phyloP scores from a whole-genome alignment of 768 basidiomycete species.

The Stropharia rugosoannulata region DNA sequence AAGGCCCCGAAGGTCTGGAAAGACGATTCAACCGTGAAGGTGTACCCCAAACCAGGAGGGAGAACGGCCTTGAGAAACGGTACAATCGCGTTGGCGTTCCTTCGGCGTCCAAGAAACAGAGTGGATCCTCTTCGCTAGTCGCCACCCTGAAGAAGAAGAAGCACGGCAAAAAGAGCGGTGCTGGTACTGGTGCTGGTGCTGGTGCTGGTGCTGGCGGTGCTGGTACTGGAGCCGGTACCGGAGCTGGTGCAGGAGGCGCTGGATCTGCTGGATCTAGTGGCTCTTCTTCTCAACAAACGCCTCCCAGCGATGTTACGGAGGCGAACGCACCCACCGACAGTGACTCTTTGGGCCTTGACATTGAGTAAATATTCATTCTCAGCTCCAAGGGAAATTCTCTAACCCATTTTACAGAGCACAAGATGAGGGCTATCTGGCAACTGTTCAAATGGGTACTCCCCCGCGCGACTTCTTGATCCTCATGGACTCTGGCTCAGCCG shows the following conservation, averaged over 20 bases:
- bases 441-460: slow-evolving; percentile 67
- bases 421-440: slow-evolving; percentile 55
- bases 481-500: slow-evolving; percentile 73
- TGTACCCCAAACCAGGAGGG: slow-evolving; percentile 13
- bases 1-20: slow-evolving; percentile 27
- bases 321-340: slow-evolving; percentile 35
- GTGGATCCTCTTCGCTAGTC: not conserved
- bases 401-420: slow-evolving; percentile 27
- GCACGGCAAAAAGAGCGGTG: not conserved
- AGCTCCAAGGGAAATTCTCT: not conserved
- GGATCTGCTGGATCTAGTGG: not conserved
- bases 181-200: not conserved
- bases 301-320: slow-evolving; percentile 16
- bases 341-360: slow-evolving; percentile 66
- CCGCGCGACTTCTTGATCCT: slow-evolving; percentile 53
- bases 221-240: too few species aligned
- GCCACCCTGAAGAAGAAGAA: slow-evolving; percentile 6
- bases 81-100: slow-evolving; percentile 25
- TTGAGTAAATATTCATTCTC: slow-evolving; percentile 43
- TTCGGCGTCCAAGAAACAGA: slow-evolving; percentile 1
- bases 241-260: not conserved
- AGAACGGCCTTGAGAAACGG: slow-evolving; percentile 22
- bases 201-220: not conserved
- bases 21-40: slow-evolving; percentile 25
- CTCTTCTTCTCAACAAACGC: not conserved